Base-by-base conservation (phyloP, 352 stramenopile genomes). In the Globisporangium rhizosaccharum region DNA sequence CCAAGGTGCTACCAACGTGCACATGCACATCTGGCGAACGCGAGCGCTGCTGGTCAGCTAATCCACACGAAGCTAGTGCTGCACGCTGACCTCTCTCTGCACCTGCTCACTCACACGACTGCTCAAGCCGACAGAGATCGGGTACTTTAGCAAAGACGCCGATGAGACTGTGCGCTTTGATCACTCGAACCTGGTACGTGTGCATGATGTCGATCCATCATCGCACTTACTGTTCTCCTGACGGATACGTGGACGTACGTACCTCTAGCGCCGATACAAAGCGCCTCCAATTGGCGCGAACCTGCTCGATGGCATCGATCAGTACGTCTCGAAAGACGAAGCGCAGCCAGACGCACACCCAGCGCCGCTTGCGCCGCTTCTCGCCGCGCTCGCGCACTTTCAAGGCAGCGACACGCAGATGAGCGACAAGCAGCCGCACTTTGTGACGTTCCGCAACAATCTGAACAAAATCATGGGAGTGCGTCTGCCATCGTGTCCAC, bases 381-480 rank as follows among this genome's bases (percentile, higher is more conserved):
- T 88, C 20, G 61, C 58, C 18, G 67, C 76, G 4, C 47, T 90
- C 37, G 46, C 72, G 7, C 70, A 85, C 46, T 82, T 79, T 28
- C 68, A 89, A 44, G 44, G 59, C 30, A 47, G 48, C 52, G 8
- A 5, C 1, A 12, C 33, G 10, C 33, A 14, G 7, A 39, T 8
- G 33, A 68, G 33, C 41, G 39, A 49, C 18, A 65, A 54, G n/a
- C 39, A 50, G 0, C 72, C 71, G 20, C 72, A 89, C 41, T 79
- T 92, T 51, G 66, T 90, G 53, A 92, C 76, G 37, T 92, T 70
- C 51, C 68, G 83, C 39, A 92, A 92, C 69, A 90, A 92, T 56
- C 57, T 92, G 45, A 92, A 92, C 75, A 92, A 90, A 50, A 88
- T 92, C 57, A 77, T 92, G 54, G 77, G 76, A 4, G 83, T 92